These are phyloP conservation scores for Aspergillus costaricaensis DNA, from an alignment of 2,329 filamentous ascomycete genomes.

Conservation along the genomic window DNA sequence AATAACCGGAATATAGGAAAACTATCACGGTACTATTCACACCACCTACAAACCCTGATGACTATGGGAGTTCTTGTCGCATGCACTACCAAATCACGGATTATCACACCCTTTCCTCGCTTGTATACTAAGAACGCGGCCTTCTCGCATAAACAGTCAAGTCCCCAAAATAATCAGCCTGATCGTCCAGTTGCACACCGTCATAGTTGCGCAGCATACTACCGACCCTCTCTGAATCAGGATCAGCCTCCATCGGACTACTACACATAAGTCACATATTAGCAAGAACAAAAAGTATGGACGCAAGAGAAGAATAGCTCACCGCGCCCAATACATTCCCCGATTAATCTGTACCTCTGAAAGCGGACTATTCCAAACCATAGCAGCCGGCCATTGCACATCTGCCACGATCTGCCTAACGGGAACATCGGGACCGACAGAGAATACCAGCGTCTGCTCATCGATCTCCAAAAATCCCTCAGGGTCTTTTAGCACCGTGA, in stretches of 20 bases:
- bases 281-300: not conserved
- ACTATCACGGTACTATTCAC: no score
- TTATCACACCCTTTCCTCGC: no score
- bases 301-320: constrained; percentile 4
- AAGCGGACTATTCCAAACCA: constrained; percentile 30
- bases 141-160: constrained; percentile 21
- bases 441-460: constrained; percentile 41
- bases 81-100: no score
- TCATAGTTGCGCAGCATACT: constrained; percentile 25
- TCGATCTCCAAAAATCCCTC: constrained; percentile 43
- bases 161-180: constrained; percentile 24
- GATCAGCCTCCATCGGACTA: constrained; percentile 26
- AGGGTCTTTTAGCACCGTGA: constrained; percentile 30
- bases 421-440: constrained; percentile 34
- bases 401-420: constrained; percentile 45
- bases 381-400: constrained; percentile 37
- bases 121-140: no score
- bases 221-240: constrained; percentile 23
- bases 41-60: no score
- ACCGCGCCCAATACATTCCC: constrained; percentile 23
- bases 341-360: constrained; percentile 11
- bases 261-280: constrained; percentile 5
- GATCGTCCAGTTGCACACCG: constrained; percentile 14
- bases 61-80: no score
- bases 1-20: no score